These are phyloP conservation scores for Vararia minispora DNA, from an alignment of 768 basidiomycete species.

Conservation along the genomic window DNA sequence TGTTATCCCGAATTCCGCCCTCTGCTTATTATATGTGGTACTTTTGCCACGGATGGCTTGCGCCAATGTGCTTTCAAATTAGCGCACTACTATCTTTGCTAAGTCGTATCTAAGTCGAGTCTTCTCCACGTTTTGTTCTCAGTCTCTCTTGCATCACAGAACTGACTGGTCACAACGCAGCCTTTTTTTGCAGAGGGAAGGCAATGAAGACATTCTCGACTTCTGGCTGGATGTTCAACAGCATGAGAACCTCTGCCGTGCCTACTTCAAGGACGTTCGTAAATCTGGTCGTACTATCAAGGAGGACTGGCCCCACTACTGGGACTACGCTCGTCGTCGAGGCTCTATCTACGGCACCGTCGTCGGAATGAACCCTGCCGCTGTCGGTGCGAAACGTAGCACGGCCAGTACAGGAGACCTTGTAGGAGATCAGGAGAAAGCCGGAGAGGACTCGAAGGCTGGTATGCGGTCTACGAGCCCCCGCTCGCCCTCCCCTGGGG, in stretches of 20 bases:
- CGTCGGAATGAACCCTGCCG: constrained; percentile 59
- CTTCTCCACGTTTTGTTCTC: constrained; percentile 1
- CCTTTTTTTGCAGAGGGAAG: constrained; percentile 91
- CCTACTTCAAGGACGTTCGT: constrained; percentile 97
- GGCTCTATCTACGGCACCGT: constrained; percentile 92
- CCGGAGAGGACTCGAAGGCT: no score
- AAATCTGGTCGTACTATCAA: constrained; percentile 88
- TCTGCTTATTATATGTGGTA: constrained; percentile 1
- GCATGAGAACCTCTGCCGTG: constrained; percentile 96
- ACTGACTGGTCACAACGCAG: no score
- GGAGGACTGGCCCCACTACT: constrained; percentile 98
- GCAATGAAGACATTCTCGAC: constrained; percentile 91
- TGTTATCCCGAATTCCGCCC: constrained; percentile 7
- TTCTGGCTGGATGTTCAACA: constrained; percentile 99
- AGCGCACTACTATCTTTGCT: neutral
- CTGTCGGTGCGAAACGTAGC: constrained; percentile 55
- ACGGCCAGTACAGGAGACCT: constrained; percentile 73
- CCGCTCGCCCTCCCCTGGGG: constrained; percentile 32
- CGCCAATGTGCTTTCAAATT: neutral
- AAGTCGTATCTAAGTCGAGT: constrained; percentile 1
- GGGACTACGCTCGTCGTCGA: constrained; percentile 83
- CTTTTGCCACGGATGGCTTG: no score
- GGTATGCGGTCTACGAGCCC: constrained; percentile 49
- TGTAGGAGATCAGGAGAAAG: constrained; percentile 56
- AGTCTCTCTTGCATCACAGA: no score